phyloP scores from a whole-genome alignment of 495 filamentous ascomycete genomes.

The Penicillium ucsense region DNA sequence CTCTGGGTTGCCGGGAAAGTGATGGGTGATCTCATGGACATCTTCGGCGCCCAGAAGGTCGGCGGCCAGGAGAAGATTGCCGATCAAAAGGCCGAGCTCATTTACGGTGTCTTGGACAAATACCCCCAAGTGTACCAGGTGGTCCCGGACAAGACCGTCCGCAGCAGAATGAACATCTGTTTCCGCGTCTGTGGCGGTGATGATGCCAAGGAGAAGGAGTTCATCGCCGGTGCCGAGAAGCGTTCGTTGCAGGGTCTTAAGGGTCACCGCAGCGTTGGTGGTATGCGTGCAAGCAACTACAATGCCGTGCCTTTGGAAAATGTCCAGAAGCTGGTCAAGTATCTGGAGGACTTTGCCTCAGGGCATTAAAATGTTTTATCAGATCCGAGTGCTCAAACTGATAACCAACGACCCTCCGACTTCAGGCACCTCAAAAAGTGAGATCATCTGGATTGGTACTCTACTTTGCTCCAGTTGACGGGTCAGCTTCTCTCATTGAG shows the following conservation, averaged over 20 bases:
- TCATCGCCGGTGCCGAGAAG: constrained; percentile 56
- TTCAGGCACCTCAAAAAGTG: too few species aligned
- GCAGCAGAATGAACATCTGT: constrained; percentile 89
- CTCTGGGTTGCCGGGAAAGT: constrained; percentile 83
- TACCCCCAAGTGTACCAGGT: constrained; percentile 59
- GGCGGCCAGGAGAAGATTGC: constrained; percentile 55
- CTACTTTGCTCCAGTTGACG: too few species aligned
- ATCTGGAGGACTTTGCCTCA: constrained; percentile 49
- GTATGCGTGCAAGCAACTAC: constrained; percentile 41
- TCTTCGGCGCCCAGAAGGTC: constrained; percentile 53
- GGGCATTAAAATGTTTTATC: constrained; percentile 9
- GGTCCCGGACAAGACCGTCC: constrained; percentile 60
- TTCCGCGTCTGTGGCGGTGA: constrained; percentile 55
- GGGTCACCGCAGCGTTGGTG: constrained; percentile 72
- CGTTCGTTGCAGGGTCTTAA: constrained; percentile 57
- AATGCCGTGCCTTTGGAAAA: constrained; percentile 53
- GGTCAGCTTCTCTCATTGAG: too few species aligned
- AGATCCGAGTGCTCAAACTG: background rate
- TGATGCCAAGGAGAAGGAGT: constrained; percentile 61
- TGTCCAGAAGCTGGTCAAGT: constrained; percentile 51
- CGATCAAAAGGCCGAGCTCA: constrained; percentile 56
- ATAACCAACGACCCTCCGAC: too few species aligned
- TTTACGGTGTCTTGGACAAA: constrained; percentile 69
- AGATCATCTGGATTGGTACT: too few species aligned
- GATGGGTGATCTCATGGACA: constrained; percentile 53